phyloP scores from a whole-genome alignment of 192 early-diverging fungal genomes.

The Entomortierella chlamydospora region DNA sequence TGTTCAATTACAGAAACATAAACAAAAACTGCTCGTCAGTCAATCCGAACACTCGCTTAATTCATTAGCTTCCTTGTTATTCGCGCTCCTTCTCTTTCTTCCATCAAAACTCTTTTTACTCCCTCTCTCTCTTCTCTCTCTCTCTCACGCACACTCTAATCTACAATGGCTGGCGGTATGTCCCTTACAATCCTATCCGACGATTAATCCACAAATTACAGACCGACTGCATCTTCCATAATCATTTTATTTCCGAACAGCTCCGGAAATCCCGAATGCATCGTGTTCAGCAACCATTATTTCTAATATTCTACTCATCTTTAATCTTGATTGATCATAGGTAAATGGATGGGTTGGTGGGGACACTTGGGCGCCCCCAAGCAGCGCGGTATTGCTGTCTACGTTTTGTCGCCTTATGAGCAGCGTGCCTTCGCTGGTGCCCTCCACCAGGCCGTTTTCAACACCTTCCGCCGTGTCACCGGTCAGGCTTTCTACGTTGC shows the following conservation, averaged over 20 bases:
- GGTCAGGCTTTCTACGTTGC: conserved; percentile 69
- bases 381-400: conserved; percentile 69
- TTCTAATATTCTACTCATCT: not conserved
- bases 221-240: not conserved
- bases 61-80: not conserved
- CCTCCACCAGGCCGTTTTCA: conserved; percentile 68
- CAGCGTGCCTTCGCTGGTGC: conserved; percentile 73
- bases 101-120: not conserved
- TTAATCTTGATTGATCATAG: conserved; percentile 3
- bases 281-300: not conserved
- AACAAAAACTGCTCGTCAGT: not conserved
- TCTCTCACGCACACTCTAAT: conserved; percentile 3
- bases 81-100: not conserved
- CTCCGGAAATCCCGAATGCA: not conserved
- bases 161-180: conserved; percentile 14
- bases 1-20: conserved; percentile 1
- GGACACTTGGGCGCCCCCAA: conserved; percentile 68
- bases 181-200: not conserved
- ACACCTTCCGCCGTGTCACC: conserved; percentile 67
- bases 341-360: conserved; percentile 64
- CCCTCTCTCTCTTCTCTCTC: not conserved
- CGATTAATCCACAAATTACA: not conserved
- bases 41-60: not conserved
- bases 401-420: conserved; percentile 71
- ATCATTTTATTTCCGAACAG: not conserved